A percentile compares a stretch with the other conserved stretches of the same genome.
phyloP scores from a whole-genome alignment of 768 basidiomycete species.

The Lactarius evosmus region DNA sequence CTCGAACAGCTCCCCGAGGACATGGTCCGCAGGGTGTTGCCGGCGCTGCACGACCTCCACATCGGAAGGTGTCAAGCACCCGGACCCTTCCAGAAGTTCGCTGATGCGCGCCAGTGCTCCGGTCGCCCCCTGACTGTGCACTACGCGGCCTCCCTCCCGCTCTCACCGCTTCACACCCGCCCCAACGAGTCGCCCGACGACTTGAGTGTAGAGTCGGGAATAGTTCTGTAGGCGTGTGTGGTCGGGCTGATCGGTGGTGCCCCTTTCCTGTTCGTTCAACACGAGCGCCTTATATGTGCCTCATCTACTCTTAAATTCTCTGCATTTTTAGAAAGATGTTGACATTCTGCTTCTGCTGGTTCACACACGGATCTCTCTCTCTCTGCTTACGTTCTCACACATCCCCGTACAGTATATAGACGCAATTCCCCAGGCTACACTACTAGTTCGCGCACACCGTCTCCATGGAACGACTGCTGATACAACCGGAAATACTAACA shows the following conservation, averaged over 20 bases:
- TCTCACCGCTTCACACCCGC: not conserved
- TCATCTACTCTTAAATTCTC: not conserved
- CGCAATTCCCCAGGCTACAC: not conserved
- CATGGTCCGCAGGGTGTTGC: not conserved
- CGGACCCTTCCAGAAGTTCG: not conserved
- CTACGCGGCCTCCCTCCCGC: not conserved
- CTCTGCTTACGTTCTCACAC: not conserved
- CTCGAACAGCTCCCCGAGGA: not conserved
- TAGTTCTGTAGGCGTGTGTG: no score
- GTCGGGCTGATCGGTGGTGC: not conserved
- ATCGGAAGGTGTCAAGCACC: not conserved
- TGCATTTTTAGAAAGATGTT: not conserved
- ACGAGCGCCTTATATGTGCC: not conserved
- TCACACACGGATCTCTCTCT: not conserved
- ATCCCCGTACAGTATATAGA: not conserved
- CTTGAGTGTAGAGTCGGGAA: not conserved
- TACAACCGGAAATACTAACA: not conserved
- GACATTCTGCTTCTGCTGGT: not conserved
- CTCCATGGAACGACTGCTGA: not conserved
- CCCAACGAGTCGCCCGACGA: not conserved
- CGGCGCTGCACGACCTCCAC: not conserved
- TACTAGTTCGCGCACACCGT: no score
- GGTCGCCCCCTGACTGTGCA: not conserved
- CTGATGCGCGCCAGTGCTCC: not conserved
- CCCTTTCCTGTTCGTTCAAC: not conserved